Conservation (phyloP, 177 flowering plant species). For the Vitis hybrid region DNA sequence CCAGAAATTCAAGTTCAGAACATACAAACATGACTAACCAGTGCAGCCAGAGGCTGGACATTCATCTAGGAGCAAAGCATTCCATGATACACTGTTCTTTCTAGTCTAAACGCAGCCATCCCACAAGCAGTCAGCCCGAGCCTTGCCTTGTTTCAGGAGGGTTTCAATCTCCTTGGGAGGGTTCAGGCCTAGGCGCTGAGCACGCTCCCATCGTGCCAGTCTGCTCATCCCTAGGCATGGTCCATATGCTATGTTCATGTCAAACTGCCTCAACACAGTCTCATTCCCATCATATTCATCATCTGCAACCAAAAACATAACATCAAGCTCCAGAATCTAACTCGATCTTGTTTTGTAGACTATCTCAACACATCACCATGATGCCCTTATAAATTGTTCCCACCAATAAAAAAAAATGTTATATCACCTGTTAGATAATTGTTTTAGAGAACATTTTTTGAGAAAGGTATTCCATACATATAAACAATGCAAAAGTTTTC, state of each 20-base stretch:
- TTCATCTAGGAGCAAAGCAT: no score
- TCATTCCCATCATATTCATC: slow-evolving; percentile 39
- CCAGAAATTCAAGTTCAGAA: no score
- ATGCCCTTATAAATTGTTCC: no score
- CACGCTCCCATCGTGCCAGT: slow-evolving; percentile 78
- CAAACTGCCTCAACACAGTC: slow-evolving; percentile 70
- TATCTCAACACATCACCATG: no score
- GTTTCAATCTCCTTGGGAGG: slow-evolving; percentile 59
- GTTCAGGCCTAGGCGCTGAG: slow-evolving; percentile 55
- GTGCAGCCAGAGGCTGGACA: slow-evolving; percentile 22
- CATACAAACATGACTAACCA: not conserved
- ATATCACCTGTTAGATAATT: no score
- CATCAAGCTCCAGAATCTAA: not conserved
- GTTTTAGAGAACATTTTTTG: no score
- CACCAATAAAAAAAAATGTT: no score
- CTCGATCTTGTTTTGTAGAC: no score
- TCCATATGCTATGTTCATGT: slow-evolving; percentile 81
- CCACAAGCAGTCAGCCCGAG: slow-evolving; percentile 54
- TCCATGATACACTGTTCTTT: not conserved
- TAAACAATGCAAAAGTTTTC: no score
- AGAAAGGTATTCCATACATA: no score
- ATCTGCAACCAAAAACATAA: slow-evolving; percentile 25
- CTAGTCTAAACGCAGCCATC: slow-evolving; percentile 55
- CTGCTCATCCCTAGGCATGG: slow-evolving; percentile 78
- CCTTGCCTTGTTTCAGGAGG: slow-evolving; percentile 39